Evolutionary conservation across 2,329 filamentous ascomycete genomes (phyloP).

Genomic region (Talaromyces marneffei): DNA sequence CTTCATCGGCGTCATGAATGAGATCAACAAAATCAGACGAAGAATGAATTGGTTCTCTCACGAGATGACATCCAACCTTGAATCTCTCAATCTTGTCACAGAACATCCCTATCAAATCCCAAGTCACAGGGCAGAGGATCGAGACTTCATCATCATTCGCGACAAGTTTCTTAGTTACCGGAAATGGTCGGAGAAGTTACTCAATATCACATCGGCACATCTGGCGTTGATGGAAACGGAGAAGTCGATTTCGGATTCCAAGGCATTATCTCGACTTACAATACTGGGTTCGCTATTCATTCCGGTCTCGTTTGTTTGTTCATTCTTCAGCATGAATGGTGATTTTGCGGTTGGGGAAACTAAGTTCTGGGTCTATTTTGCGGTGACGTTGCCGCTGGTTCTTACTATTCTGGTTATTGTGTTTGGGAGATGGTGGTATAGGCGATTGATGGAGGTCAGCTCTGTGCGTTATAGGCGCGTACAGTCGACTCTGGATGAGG

Average conservation of each 20-base stretch:
- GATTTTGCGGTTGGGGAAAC: neutral
- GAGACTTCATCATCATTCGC: conserved; percentile 5
- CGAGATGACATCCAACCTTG: neutral
- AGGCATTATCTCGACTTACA: neutral
- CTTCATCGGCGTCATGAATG: neutral
- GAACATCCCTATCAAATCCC: neutral
- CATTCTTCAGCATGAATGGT: conserved; percentile 3
- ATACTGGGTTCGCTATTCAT: neutral
- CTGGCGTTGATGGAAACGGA: neutral
- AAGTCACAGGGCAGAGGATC: neutral
- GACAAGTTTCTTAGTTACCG: conserved; percentile 5
- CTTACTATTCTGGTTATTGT: conserved; percentile 3
- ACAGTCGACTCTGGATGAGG: neutral
- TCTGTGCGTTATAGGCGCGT: neutral
- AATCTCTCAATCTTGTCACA: conserved; percentile 6
- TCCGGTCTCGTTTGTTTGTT: neutral
- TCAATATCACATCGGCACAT: neutral
- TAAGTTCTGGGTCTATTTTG: conserved; percentile 4
- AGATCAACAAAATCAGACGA: conserved; percentile 12
- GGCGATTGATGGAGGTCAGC: neutral
- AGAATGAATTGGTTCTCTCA: conserved; percentile 15
- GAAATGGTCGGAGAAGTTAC: neutral
- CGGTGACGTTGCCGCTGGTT: neutral
- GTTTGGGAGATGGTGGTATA: conserved; percentile 1
- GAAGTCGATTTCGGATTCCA: conserved; percentile 6